Conservation (phyloP, 2,329 filamentous ascomycete species). For the Cercospora zeae-maydis region DNA sequence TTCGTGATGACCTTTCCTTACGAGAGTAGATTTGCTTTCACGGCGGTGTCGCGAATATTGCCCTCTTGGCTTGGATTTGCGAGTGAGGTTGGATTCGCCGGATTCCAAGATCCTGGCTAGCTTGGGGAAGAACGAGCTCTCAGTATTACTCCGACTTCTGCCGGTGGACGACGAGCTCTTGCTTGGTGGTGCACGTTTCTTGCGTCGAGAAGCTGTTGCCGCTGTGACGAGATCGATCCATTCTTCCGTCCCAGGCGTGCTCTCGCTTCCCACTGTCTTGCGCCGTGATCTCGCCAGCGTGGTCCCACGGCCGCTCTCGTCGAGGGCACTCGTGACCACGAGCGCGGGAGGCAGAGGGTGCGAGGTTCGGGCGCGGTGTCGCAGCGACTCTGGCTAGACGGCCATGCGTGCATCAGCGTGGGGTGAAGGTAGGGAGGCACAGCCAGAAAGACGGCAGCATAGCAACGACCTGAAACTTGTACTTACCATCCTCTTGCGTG, state of each 20-base stretch:
- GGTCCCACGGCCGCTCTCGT: slow-evolving; percentile 16
- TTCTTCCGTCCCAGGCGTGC: slow-evolving; percentile 23
- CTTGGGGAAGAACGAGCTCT: slow-evolving; percentile 36
- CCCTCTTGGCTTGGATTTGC: slow-evolving; percentile 18
- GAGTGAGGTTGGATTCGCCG: slow-evolving; percentile 29
- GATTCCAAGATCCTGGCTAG: slow-evolving; percentile 43
- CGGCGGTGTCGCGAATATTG: slow-evolving; percentile 18
- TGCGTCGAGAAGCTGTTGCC: slow-evolving; percentile 15
- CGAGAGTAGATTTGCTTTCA: slow-evolving; percentile 12
- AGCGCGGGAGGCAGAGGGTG: slow-evolving; percentile 27
- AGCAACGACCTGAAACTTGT: slow-evolving; percentile 5
- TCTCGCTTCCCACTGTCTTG: slow-evolving; percentile 21
- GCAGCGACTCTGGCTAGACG: slow-evolving; percentile 20
- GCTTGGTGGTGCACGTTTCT: slow-evolving; percentile 13
- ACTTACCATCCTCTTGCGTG: slow-evolving; percentile 28
- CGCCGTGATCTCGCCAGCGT: slow-evolving; percentile 25
- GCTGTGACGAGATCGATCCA: slow-evolving; percentile 31
- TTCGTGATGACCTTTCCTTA: slow-evolving; percentile 22
- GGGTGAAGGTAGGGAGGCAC: slow-evolving; percentile 9
- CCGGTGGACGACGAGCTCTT: slow-evolving; percentile 16
- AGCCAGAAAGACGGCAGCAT: background rate
- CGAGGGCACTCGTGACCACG: slow-evolving; percentile 25
- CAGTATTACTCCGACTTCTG: slow-evolving; percentile 17
- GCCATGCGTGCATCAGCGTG: slow-evolving; percentile 24
- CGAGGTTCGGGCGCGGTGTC: slow-evolving; percentile 18